Evolutionary conservation across 2,329 filamentous ascomycete species (phyloP), one percentile per base, ranked within the genome.

Genomic region (Ramularia collo-cygni): DNA sequence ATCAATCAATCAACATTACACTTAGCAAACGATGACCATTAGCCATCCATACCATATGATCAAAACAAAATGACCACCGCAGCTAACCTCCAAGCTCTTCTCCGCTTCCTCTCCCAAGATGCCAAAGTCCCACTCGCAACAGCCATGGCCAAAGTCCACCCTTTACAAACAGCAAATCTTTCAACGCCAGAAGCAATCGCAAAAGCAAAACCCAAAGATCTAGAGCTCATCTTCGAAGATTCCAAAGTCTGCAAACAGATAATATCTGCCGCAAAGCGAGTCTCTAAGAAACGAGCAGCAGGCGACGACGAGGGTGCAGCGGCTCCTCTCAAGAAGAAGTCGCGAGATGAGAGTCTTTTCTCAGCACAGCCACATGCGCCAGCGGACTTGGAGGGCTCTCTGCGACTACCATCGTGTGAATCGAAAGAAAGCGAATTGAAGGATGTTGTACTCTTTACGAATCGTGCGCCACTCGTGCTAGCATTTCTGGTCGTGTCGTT

Each of bases 381-480:
- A 0, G 70, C 73, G 10, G 75, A 81, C 35, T 64, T 82, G 1
- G 83, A 88, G 58, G 67, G 65, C 5, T 77, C 79, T 0, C 66
- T 87, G 4, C 66, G 65, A 6, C 64, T 88, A 1, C 79, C 82
- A 1, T 51, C 55, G 1, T 60, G 77, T 2, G 66, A 66, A 6
- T 64, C 65, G 18, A 70, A 79, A 33, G 79, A 84, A 51, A 71
- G 76, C 1, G 64, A 71, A 6, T 75, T 94, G 4, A 66, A 69
- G 10, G 61, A 65, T 2, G 75, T 76, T 1, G 66, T 69, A 0
- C 52, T 94, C 1, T 67, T 80, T 46, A 92, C 85, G 0, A 93
- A 94, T 55, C 73, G 88, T 28, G 87, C 88, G 2, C 87, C 88
- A 1, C 66, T 94, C 1, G 79, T 94, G 2, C 71, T 94, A 4